phyloP scores from a whole-genome alignment of 208 protist genomes.

The Crithidia acanthocephali region DNA sequence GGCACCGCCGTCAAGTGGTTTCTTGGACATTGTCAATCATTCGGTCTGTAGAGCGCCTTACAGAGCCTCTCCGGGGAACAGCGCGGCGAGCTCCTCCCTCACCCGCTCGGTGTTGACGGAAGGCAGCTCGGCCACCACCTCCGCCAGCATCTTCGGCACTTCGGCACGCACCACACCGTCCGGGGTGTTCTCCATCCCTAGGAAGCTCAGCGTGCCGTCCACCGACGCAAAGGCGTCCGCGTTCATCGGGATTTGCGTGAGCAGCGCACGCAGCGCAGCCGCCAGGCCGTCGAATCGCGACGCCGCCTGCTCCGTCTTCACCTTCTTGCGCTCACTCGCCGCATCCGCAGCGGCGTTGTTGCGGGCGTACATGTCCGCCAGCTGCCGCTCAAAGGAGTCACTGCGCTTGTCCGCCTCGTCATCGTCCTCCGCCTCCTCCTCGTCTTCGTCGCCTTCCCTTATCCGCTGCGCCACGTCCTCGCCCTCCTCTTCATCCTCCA shows the following conservation, averaged over 20 bases:
- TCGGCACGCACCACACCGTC: slow-evolving; percentile 52
- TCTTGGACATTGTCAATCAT: too few species aligned
- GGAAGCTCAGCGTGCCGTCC: slow-evolving; percentile 68
- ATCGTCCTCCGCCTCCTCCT: not conserved
- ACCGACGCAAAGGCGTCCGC: slow-evolving; percentile 58
- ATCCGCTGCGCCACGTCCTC: not conserved
- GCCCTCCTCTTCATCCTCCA: slow-evolving; percentile 1
- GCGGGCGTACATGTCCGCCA: slow-evolving; percentile 33
- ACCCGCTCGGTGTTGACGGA: slow-evolving; percentile 42
- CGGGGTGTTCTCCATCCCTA: slow-evolving; percentile 51
- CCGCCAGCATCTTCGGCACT: slow-evolving; percentile 62
- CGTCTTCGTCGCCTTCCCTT: not conserved
- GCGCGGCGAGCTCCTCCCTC: slow-evolving; percentile 23
- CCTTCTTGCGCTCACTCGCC: slow-evolving; percentile 8
- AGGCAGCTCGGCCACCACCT: slow-evolving; percentile 59
- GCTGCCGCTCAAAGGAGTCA: slow-evolving; percentile 35
- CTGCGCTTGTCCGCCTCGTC: slow-evolving; percentile 18
- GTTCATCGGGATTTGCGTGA: slow-evolving; percentile 40
- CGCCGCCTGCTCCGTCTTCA: slow-evolving; percentile 17
- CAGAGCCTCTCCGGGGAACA: slow-evolving; percentile 5
- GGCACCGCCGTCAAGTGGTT: too few species aligned
- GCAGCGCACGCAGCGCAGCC: slow-evolving; percentile 44
- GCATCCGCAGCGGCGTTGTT: slow-evolving; percentile 27
- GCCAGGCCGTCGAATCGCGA: slow-evolving; percentile 38
- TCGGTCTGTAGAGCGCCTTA: not conserved